Percentiles rank a stretch among this genome's conserved stretches.
Conservation (phyloP, 495 filamentous ascomycete species). For the Neurospora hispaniola region DNA sequence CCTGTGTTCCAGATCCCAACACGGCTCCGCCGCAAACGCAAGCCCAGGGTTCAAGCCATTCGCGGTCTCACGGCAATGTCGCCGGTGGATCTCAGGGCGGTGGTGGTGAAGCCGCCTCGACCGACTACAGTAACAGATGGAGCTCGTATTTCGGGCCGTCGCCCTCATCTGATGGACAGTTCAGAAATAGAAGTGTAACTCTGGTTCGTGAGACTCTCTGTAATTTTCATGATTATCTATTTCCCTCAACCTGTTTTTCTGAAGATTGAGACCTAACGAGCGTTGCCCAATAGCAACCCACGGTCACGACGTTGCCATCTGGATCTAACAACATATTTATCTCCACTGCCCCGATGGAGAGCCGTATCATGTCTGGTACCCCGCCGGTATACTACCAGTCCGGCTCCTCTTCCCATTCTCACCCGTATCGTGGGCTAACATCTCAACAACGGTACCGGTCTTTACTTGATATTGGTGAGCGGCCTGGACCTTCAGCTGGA, state of each 20-base stretch:
- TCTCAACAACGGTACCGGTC: slow-evolving; percentile 17
- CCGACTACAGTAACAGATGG: slow-evolving; percentile 8
- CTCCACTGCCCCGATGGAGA: slow-evolving; percentile 13
- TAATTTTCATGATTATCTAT: neutral
- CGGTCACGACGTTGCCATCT: slow-evolving; percentile 7
- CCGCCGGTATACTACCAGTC: slow-evolving; percentile 27
- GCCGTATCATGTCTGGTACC: slow-evolving; percentile 26
- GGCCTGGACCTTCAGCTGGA: slow-evolving; percentile 10
- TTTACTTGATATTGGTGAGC: slow-evolving; percentile 16
- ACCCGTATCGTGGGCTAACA: slow-evolving; percentile 2
- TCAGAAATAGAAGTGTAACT: slow-evolving; percentile 34
- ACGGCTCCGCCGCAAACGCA: slow-evolving; percentile 48
- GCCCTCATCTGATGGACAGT: slow-evolving; percentile 15
- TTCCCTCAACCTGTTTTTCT: neutral
- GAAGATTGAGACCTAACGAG: neutral
- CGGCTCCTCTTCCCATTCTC: slow-evolving; percentile 3
- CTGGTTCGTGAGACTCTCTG: slow-evolving; percentile 25
- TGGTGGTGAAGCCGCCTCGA: neutral
- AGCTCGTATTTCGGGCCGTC: slow-evolving; percentile 15
- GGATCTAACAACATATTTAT: slow-evolving; percentile 4
- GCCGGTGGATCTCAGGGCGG: neutral
- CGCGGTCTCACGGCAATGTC: slow-evolving; percentile 21
- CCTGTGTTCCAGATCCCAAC: slow-evolving; percentile 88
- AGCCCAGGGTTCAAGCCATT: slow-evolving; percentile 8
- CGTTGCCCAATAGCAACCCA: slow-evolving; percentile 10